phyloP scores from a whole-genome alignment of 208 protist genomes.

The Trypanosoma rangeli region DNA sequence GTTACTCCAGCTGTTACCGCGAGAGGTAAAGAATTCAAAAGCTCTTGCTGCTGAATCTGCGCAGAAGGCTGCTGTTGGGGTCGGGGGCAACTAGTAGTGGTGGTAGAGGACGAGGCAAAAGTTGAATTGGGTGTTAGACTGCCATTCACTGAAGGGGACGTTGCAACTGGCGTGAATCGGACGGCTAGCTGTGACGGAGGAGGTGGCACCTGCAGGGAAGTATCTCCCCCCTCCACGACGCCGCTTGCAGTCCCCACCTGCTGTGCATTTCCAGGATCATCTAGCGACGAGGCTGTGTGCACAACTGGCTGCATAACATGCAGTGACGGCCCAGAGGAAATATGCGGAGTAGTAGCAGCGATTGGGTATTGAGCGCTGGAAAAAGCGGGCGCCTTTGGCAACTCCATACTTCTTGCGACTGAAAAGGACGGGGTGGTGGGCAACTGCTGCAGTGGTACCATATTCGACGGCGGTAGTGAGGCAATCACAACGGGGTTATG shows the following conservation, averaged over 20 bases:
- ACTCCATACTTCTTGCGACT: background rate
- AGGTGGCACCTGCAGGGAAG: background rate
- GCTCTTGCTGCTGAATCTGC: slow-evolving; percentile 1
- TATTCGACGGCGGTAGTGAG: slow-evolving; percentile 28
- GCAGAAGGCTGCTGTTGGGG: background rate
- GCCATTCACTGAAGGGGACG: background rate
- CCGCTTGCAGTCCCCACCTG: background rate
- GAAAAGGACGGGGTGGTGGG: slow-evolving; percentile 14
- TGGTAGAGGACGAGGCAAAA: background rate
- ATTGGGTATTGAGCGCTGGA: slow-evolving; percentile 10
- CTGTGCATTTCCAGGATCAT: background rate
- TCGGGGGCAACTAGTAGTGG: background rate
- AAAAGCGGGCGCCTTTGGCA: slow-evolving; percentile 10
- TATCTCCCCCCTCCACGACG: background rate
- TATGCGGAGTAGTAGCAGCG: slow-evolving; percentile 14
- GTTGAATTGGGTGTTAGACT: slow-evolving; percentile 6
- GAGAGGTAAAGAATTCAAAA: background rate
- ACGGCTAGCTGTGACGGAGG: background rate
- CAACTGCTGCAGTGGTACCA: slow-evolving; percentile 19
- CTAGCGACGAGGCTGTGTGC: background rate
- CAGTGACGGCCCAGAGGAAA: slow-evolving; percentile 5
- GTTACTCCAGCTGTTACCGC: background rate
- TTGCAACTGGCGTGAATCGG: background rate
- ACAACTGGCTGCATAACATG: background rate
- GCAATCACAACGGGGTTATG: slow-evolving; percentile 3